phyloP scores from a whole-genome alignment of 164 flowering plant genomes.

The Brasenia schreberi region DNA sequence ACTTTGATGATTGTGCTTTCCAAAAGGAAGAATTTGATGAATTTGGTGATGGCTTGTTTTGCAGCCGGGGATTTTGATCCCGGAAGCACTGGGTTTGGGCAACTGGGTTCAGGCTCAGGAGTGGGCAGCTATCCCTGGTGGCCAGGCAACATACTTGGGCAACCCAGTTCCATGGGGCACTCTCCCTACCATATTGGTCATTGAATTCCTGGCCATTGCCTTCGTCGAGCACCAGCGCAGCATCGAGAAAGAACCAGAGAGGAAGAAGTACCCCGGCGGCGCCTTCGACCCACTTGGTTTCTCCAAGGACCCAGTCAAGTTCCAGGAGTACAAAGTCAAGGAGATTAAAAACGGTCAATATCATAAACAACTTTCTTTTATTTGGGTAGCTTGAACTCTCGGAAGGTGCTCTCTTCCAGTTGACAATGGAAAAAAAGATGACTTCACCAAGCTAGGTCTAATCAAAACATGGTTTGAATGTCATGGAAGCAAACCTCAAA shows the following conservation, averaged over 20 bases:
- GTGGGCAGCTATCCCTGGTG: conserved; percentile 95
- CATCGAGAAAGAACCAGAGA: conserved; percentile 94
- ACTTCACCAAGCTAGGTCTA: not conserved
- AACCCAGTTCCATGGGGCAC: conserved; percentile 98
- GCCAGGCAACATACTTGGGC: conserved; percentile 94
- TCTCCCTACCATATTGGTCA: conserved; percentile 74
- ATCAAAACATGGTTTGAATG: no score
- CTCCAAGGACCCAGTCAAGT: conserved; percentile 92
- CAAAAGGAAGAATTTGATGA: not conserved
- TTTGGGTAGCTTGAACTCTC: no score
- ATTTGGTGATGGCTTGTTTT: conserved; percentile 1
- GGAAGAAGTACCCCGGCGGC: conserved; percentile 97
- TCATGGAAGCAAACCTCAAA: no score
- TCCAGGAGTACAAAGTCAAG: conserved; percentile 78
- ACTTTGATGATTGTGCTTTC: not conserved
- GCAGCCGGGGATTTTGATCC: conserved; percentile 94
- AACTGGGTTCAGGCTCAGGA: conserved; percentile 99
- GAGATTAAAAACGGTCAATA: conserved; percentile 78
- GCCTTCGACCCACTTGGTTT: conserved; percentile 94
- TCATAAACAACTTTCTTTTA: not conserved
- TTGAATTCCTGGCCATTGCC: conserved; percentile 77
- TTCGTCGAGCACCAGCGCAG: conserved; percentile 95
- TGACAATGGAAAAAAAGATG: not conserved
- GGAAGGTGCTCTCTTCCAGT: not conserved
- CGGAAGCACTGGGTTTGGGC: conserved; percentile 93